Evolutionary conservation across 2,329 filamentous ascomycete genomes (phyloP).

Genomic region (Alternaria ethzedia): DNA sequence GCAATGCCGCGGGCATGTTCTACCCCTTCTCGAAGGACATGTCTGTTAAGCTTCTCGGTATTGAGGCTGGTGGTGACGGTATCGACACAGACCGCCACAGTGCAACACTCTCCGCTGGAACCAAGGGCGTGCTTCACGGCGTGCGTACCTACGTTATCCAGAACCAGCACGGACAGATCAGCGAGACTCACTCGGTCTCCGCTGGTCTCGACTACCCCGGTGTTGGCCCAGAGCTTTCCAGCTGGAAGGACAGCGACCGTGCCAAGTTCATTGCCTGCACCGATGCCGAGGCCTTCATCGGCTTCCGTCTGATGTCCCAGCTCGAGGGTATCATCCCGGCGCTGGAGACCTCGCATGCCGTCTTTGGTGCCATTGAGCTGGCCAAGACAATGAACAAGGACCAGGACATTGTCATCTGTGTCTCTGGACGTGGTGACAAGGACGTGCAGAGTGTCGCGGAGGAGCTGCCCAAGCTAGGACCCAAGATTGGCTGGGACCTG

Average conservation of each 20-base stretch:
- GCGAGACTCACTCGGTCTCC: conserved; percentile 94
- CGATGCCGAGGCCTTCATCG: conserved; percentile 86
- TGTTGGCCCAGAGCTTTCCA: conserved; percentile 88
- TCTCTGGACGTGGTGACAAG: conserved; percentile 95
- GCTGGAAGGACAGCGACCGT: conserved; percentile 89
- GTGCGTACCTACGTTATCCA: conserved; percentile 96
- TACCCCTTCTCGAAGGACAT: conserved; percentile 89
- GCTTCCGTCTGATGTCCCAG: conserved; percentile 84
- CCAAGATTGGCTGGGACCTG: conserved; percentile 79
- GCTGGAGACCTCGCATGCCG: conserved; percentile 89
- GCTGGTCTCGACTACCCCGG: conserved; percentile 97
- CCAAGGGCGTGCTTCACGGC: conserved; percentile 92
- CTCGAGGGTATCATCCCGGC: conserved; percentile 97
- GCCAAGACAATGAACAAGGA: conserved; percentile 91
- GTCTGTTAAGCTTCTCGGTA: conserved; percentile 85
- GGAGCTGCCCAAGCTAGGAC: conserved; percentile 85
- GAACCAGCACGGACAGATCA: conserved; percentile 89
- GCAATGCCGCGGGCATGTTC: conserved; percentile 97
- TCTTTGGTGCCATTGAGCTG: conserved; percentile 86
- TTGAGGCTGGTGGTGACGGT: conserved; percentile 94
- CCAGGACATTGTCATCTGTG: conserved; percentile 89
- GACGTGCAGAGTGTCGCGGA: conserved; percentile 98
- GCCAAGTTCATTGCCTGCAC: conserved; percentile 91
- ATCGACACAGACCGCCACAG: conserved; percentile 84
- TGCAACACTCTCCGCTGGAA: conserved; percentile 84